Conservation (phyloP, 306 rosid species). For the Dalbergia oliveri region DNA sequence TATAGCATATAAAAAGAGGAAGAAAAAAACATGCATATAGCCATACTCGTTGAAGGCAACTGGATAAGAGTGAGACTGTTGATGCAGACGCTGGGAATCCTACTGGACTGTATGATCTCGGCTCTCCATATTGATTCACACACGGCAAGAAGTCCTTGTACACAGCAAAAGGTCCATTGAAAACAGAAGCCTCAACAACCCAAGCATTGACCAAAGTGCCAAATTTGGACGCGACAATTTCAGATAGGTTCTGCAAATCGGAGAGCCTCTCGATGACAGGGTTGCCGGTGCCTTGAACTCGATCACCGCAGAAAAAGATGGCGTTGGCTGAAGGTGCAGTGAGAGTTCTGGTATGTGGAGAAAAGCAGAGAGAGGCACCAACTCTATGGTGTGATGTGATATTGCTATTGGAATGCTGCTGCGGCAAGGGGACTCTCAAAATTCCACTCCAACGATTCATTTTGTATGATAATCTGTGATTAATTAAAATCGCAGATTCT, state of each 20-base stretch:
- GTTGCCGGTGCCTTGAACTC: conserved; percentile 76
- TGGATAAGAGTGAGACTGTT: conserved; percentile 62
- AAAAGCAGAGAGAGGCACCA: conserved; percentile 86
- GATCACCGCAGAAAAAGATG: conserved; percentile 80
- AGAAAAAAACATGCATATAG: background rate
- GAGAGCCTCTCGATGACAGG: conserved; percentile 83
- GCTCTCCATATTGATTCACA: conserved; percentile 80
- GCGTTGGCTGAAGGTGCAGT: conserved; percentile 71
- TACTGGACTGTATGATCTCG: conserved; percentile 63
- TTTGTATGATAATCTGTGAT: conserved; percentile 20
- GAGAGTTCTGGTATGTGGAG: conserved; percentile 58
- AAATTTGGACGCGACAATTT: conserved; percentile 75
- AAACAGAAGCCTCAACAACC: conserved; percentile 83
- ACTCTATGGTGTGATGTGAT: conserved; percentile 56
- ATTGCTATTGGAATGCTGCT: conserved; percentile 39
- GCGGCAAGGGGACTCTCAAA: conserved; percentile 75
- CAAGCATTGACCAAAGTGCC: conserved; percentile 77
- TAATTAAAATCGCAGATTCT: too few species aligned
- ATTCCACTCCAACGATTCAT: conserved; percentile 91
- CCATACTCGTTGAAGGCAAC: conserved; percentile 71
- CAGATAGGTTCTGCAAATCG: conserved; percentile 70
- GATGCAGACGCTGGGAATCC: conserved; percentile 77
- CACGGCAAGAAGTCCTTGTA: conserved; percentile 76
- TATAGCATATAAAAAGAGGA: background rate
- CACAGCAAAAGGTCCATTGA: conserved; percentile 84